Evolutionary conservation across 129 eudicot species (phyloP), one percentile per base, ranked within the genome.

Genomic region (Arctium minus): DNA sequence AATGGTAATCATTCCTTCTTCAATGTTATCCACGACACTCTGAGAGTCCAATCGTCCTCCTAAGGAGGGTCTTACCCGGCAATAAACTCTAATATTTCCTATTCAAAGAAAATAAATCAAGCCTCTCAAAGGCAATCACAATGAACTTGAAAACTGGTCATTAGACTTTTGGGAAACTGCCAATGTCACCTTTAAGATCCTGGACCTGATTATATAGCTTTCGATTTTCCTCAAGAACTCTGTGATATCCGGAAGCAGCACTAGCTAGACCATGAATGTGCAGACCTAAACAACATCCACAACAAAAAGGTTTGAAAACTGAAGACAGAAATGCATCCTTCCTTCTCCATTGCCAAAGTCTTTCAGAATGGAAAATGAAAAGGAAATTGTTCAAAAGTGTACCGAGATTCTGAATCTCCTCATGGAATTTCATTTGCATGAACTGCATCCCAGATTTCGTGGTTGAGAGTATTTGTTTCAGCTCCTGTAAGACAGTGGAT

Each of bases 211-310:
- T 96, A 79, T 96, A 96, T 69, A 96, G 89, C 86, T 89, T 96
- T 79, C 98, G 94, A 78, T 96, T 96, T 89, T 96, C 99, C 88
- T 88, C 92, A 46, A 96, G 94, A 80, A 96, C 98, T 85, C 82
- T 90, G 87, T 96, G 99, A 82, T 96, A 96, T 73, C 98, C 97
- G 79, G 98, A 90, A 76, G 99, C 99, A 85, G 99, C 99, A 83
- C 89, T 89, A 70, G 98, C 96, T 81, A 96, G 91, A 39, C 98
- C 92, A 87, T 89, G 91, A 81, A 93, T 76, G 84, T 96, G 95
- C 80, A 92, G 29, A 70, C 99, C 99, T 96, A 86, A 79, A 22
- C 76, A 74, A 18, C 70, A 65, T 31, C 62, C 38, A 33, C 17
- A 60, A 70, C 3, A 64, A 35, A 70, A 74, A 79, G 75, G 60